Base-by-base conservation (phyloP, 163 green algal species). In the Chlorella variabilis region DNA sequence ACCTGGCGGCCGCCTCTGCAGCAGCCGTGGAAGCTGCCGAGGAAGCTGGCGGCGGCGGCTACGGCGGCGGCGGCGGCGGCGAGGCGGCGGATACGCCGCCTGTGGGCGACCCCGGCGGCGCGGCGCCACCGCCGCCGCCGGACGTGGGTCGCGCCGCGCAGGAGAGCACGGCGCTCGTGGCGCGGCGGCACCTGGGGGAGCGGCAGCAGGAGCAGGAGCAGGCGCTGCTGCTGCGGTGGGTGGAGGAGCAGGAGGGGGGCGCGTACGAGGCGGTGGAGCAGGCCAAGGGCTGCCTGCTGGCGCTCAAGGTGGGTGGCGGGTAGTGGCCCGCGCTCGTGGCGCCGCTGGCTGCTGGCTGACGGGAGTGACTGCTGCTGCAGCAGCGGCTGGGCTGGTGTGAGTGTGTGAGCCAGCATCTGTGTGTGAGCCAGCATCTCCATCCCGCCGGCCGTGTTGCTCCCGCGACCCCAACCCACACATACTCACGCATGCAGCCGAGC, bases 211-310 rank as follows among this genome's bases (percentile, higher is more conserved):
- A 80, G 54, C 73, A 80, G 73, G 29, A 39, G 63, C 66, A 77
- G 51, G 77, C 77, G 66, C 77, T 91, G 79, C 65, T 90, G 81
- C 80, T 92, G 69, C 54, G 78, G 9, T 92, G 89, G 89, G 78
- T 77, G 31, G 65, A 84, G 78, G 82, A 91, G 77, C 87, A 91
- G 78, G 76, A 81, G 48, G 71, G n/a, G 0, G 80, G 56, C 15
- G 77, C 83, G 4, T 59, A 42, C 23, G 76, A 76, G 59, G 63
- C 82, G 13, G 61, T 88, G 1, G 34, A 76, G 3, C 73, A 70
- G 8, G 77, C 83, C 29, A 76, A 78, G 15, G 9, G 41, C 6
- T 63, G 59, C 39, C 70, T 91, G 66, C 58, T 75, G 27, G 67
- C 76, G 9, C 65, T 86, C 20, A 82, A 82, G 63, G 76, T 75